Percentiles rank a stretch among this genome's conserved stretches.
phyloP scores from a whole-genome alignment of 495 filamentous ascomycete species.

The Sporormia fimetaria region DNA sequence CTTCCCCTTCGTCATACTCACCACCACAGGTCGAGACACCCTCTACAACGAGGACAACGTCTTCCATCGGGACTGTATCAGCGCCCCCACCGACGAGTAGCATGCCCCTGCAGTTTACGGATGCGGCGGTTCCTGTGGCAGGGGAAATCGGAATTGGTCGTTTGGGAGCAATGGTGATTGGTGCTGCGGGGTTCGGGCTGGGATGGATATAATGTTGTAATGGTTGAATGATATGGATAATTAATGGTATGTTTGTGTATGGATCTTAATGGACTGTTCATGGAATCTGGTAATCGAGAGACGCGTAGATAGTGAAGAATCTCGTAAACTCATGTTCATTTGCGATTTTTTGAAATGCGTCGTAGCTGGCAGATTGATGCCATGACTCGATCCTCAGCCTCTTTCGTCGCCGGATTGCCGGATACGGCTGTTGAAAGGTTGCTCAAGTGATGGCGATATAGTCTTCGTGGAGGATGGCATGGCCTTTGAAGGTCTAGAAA shows the following conservation, averaged over 20 bases:
- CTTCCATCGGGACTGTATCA: neutral
- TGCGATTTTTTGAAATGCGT: too few relatives aligned
- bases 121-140: conserved; percentile 1
- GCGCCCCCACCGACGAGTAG: conserved; percentile 3
- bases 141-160: conserved; percentile 2
- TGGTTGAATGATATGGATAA: too few relatives aligned
- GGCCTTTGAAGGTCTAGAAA: too few relatives aligned
- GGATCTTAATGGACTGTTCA: neutral
- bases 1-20: neutral
- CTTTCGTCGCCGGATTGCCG: too few relatives aligned
- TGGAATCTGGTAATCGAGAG: too few relatives aligned
- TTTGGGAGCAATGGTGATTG: conserved; percentile 18
- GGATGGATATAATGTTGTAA: conserved; percentile 26
- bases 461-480: too few relatives aligned
- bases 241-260: neutral
- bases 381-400: too few relatives aligned
- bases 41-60: conserved; percentile 1
- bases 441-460: too few relatives aligned
- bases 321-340: too few relatives aligned
- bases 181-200: conserved; percentile 19
- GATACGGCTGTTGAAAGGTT: too few relatives aligned
- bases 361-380: too few relatives aligned
- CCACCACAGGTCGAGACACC: neutral
- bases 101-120: neutral
- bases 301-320: too few relatives aligned